Conservation (phyloP, 2,329 filamentous ascomycete genomes). For the Byssothecium circinans region DNA sequence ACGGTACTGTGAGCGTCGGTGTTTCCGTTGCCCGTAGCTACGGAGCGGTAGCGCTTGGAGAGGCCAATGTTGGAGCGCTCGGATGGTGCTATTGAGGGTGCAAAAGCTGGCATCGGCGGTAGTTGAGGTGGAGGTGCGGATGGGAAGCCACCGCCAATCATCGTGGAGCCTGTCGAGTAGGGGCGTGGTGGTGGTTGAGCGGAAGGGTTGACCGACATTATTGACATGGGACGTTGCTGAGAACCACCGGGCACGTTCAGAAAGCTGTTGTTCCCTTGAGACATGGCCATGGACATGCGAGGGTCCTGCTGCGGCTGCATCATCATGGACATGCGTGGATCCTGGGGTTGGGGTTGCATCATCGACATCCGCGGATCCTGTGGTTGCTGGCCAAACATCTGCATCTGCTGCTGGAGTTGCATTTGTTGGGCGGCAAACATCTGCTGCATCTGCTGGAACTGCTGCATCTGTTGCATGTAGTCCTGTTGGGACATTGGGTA, state of each 20-base stretch:
- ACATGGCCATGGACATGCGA: constrained; percentile 28
- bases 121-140: constrained; percentile 9
- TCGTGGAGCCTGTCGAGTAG: constrained; percentile 29
- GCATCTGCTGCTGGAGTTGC: constrained; percentile 65
- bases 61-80: constrained; percentile 93
- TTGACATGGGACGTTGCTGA: constrained; percentile 52
- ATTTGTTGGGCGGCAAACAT: constrained; percentile 40
- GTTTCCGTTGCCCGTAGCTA: constrained; percentile 57
- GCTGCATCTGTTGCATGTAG: constrained; percentile 86
- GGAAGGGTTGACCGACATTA: constrained; percentile 30
- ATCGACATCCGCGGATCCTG: constrained; percentile 28
- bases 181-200: constrained; percentile 52
- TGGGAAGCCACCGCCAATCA: constrained; percentile 1
- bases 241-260: constrained; percentile 16
- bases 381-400: constrained; percentile 32
- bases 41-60: constrained; percentile 86
- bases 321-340: constrained; percentile 33
- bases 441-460: constrained; percentile 63
- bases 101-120: constrained; percentile 54
- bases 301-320: constrained; percentile 31
- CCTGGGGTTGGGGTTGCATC: constrained; percentile 17
- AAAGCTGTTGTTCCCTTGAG: constrained; percentile 25
- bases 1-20: constrained; percentile 33
- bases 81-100: constrained; percentile 89
- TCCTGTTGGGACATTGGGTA: constrained; percentile 71